These are phyloP conservation scores for Epichloe amarillans DNA, from an alignment of 2,329 filamentous ascomycete genomes.

Conservation along the genomic window DNA sequence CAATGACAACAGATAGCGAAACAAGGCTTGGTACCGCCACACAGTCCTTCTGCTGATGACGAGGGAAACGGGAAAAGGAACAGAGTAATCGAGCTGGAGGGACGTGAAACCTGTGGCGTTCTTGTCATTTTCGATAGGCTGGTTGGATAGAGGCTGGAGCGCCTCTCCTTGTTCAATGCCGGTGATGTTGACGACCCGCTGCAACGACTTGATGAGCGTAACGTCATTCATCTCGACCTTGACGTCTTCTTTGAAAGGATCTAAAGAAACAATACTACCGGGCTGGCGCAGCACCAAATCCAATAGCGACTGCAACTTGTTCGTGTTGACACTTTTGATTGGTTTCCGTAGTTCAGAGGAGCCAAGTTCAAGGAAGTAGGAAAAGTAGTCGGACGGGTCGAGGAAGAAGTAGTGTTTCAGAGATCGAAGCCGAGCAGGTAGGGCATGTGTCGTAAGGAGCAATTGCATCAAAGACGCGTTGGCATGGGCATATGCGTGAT, in stretches of 20 bases:
- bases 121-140: constrained; percentile 65
- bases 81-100: constrained; percentile 82
- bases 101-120: constrained; percentile 85
- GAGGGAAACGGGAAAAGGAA: constrained; percentile 88
- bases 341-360: constrained; percentile 82
- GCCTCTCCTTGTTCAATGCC: constrained; percentile 84
- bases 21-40: constrained; percentile 92
- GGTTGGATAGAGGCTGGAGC: constrained; percentile 57
- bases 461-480: constrained; percentile 88
- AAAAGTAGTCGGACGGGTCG: constrained; percentile 94
- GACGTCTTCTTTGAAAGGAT: constrained; percentile 97
- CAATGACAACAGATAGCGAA: constrained; percentile 82
- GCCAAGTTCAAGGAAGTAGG: constrained; percentile 89
- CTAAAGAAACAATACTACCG: constrained; percentile 81
- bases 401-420: constrained; percentile 99
- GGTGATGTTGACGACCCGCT: constrained; percentile 92
- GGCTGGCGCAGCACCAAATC: constrained; percentile 94
- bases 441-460: constrained; percentile 80
- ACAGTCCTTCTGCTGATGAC: constrained; percentile 94
- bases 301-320: constrained; percentile 88
- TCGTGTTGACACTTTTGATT: constrained; percentile 76
- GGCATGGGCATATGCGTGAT: constrained; percentile 84
- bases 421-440: constrained; percentile 75
- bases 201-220: constrained; percentile 82
- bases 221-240: constrained; percentile 96